Percentiles rank a stretch among this genome's conserved stretches.
Evolutionary conservation across 2,329 filamentous ascomycete species (phyloP).

Genomic region (Dryadomyces quercus-mongolicae): DNA sequence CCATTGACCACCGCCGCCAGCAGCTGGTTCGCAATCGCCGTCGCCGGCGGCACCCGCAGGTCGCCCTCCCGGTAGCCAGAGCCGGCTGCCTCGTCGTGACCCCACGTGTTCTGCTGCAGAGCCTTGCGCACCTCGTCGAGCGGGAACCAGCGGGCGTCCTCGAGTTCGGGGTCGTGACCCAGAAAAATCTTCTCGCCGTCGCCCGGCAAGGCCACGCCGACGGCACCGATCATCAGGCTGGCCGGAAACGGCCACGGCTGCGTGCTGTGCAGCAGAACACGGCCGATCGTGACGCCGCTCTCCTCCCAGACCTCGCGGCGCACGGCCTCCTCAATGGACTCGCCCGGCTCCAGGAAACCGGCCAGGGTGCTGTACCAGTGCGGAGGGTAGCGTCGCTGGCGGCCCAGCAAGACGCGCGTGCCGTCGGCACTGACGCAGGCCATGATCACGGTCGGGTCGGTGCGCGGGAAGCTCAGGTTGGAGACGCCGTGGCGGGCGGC

Average conservation of each 20-base stretch:
- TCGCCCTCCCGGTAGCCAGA: conserved; percentile 63
- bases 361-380: conserved; percentile 84
- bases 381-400: conserved; percentile 71
- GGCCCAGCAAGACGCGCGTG: conserved; percentile 67
- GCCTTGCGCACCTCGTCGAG: conserved; percentile 72
- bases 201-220: conserved; percentile 70
- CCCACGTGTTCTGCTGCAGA: conserved; percentile 52
- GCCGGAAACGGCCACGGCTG: conserved; percentile 84
- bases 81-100: conserved; percentile 51
- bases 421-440: conserved; percentile 76
- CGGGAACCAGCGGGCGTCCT: conserved; percentile 79
- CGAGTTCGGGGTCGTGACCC: conserved; percentile 81
- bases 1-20: conserved; percentile 69
- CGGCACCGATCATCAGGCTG: conserved; percentile 75
- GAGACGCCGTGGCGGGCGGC: conserved; percentile 74
- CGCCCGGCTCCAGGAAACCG: conserved; percentile 75
- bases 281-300: conserved; percentile 61
- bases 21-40: conserved; percentile 86
- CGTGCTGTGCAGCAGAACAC: conserved; percentile 70
- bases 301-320: conserved; percentile 81
- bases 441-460: conserved; percentile 91
- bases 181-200: conserved; percentile 69
- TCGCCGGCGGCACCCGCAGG: conserved; percentile 68
- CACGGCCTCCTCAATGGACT: conserved; percentile 76
- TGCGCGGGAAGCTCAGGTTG: conserved; percentile 84